A percentile compares a stretch with the other conserved stretches of the same genome.
Conservation (phyloP, 2,329 filamentous ascomycete genomes). For the Huntiella abstrusa region DNA sequence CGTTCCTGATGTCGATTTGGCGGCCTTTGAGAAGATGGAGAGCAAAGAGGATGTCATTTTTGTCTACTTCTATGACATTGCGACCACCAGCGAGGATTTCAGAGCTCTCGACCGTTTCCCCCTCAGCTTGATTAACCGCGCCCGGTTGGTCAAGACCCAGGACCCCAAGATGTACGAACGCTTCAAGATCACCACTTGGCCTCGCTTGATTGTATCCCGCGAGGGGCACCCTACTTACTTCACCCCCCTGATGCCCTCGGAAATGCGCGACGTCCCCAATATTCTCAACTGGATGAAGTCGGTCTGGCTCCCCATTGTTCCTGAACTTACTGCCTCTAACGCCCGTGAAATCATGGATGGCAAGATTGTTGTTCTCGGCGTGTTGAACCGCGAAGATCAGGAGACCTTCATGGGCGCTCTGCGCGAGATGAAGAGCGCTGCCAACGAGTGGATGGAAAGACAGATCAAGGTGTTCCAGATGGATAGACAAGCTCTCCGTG, state of each 20-base stretch:
- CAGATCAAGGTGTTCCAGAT: conserved; percentile 81
- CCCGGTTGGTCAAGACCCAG: conserved; percentile 79
- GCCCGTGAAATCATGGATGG: conserved; percentile 88
- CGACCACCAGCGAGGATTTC: conserved; percentile 85
- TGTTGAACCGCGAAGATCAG: conserved; percentile 61
- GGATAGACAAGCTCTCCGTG: conserved; percentile 79
- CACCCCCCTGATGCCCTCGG: conserved; percentile 64
- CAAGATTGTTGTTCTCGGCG: conserved; percentile 82
- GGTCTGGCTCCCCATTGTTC: conserved; percentile 90
- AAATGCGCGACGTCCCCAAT: conserved; percentile 71
- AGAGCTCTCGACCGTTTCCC: conserved; percentile 69
- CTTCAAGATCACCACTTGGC: conserved; percentile 95
- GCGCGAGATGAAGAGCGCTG: conserved; percentile 86
- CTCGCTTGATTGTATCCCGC: conserved; percentile 73
- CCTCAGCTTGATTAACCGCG: conserved; percentile 75
- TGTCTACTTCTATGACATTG: conserved; percentile 92
- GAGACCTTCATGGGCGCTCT: conserved; percentile 63
- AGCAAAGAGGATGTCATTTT: conserved; percentile 92
- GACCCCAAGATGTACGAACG: conserved; percentile 56
- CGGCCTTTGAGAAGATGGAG: conserved; percentile 62
- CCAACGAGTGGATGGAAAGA: conserved; percentile 95
- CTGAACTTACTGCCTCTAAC: conserved; percentile 79
- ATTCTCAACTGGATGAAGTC: conserved; percentile 87
- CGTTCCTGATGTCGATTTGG: conserved; percentile 62
- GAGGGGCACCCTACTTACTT: conserved; percentile 86